Evolutionary conservation across 1,284 basidiomycete species (phyloP), one percentile per base, ranked within the genome.

Genomic region (Lentinula novae-zelandiae): DNA sequence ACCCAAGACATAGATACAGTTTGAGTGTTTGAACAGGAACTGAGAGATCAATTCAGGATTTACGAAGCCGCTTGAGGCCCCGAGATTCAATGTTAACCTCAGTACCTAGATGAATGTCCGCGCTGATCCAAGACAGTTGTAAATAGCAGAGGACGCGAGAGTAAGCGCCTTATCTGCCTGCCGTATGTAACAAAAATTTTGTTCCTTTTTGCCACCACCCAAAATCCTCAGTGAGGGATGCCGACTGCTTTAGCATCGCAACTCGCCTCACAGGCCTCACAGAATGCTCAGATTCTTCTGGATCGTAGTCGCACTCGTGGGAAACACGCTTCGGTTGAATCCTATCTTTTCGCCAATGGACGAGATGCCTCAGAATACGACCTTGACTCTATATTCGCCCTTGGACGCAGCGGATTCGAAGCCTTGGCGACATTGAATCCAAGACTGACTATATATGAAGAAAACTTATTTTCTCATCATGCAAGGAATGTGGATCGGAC

Each of bases 331-430:
- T 75, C 79, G 7, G 81, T 58, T 27, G 48, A 86, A 69, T 89
- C 83, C 0, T 99, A 98, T 78, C 86, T 99, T 57, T 99, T 98
- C 75, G 87, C 90, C 27, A 82, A 88, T 27, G 22, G 42, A 44
- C 80, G 82, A 60, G 90, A 94, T 62, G 93, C 94, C 12, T 85
- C 89, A 63, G 78, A 85, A 42, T 87, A 96, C 70, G 94, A 96
- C 72, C 80, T 96, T 62, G 91, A 95, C 71, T 87, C 95, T 13
- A 85, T 99, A 52, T 85, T 92, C 68, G 87, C 92, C 0, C 83
- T 99, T 13, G 95, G 84, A 10, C 76, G 83, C 62, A 95, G 92
- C 71, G 95, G 92, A 89, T 94, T 69, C 75, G 87, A 12, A 91
- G 96, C 67, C 82, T 98, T 12, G 33, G 33, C 31, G 27, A 56